A percentile compares a stretch with the other conserved stretches of the same genome.
phyloP scores from a whole-genome alignment of 352 stramenopile species.

The Phytophthora syringae region DNA sequence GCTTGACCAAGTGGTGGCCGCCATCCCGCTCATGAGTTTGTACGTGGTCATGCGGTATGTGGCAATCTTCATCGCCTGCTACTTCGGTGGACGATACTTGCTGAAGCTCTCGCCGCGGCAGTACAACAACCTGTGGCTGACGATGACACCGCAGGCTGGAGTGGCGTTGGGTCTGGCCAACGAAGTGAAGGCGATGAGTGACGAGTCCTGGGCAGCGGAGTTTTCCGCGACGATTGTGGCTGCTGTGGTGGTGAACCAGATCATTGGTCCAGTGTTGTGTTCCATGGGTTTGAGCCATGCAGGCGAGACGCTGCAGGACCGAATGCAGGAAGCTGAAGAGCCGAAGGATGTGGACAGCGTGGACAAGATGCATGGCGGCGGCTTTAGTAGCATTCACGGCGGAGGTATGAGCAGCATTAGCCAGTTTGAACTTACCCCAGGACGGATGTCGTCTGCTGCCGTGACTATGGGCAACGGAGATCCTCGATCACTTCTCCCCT shows the following conservation, averaged over 20 bases:
- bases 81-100: constrained; percentile 60
- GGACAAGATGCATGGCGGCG: too few relatives aligned
- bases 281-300: constrained; percentile 55
- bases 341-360: constrained; percentile 11
- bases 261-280: constrained; percentile 68
- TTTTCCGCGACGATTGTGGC: constrained; percentile 71
- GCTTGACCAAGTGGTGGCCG: constrained; percentile 61
- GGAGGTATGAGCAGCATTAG: constrained; percentile 12
- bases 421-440: constrained; percentile 9
- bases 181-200: constrained; percentile 64
- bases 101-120: constrained; percentile 59
- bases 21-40: constrained; percentile 68
- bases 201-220: constrained; percentile 59
- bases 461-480: constrained; percentile 45
- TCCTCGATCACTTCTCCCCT: constrained; percentile 46
- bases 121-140: constrained; percentile 81
- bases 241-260: constrained; percentile 74
- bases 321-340: constrained; percentile 4
- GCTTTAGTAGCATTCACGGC: constrained; percentile 14
- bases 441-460: constrained; percentile 8
- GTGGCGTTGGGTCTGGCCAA: constrained; percentile 68
- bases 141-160: too few relatives aligned
- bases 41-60: constrained; percentile 67
- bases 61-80: constrained; percentile 69
- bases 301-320: constrained; percentile 52